phyloP scores from a whole-genome alignment of 2,329 filamentous ascomycete genomes.

The Cordyceps pruinosa region DNA sequence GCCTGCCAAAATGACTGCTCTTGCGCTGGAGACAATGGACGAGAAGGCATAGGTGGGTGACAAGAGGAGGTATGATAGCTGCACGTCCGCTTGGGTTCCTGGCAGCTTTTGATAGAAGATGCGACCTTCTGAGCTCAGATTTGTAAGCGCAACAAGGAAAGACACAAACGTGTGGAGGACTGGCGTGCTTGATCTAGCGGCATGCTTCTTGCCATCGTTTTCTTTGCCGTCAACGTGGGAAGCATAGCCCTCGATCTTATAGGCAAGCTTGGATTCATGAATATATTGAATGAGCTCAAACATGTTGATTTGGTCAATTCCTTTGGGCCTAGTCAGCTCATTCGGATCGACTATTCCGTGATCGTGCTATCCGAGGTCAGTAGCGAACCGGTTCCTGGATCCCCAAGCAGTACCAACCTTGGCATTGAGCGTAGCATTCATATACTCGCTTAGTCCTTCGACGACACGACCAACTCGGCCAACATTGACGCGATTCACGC shows the following conservation, averaged over 20 bases:
- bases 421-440: constrained; percentile 45
- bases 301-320: constrained; percentile 90
- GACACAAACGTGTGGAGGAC: constrained; percentile 50
- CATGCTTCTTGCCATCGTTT: constrained; percentile 22
- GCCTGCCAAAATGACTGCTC: constrained; percentile 83
- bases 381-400: neutral
- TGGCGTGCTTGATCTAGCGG: constrained; percentile 30
- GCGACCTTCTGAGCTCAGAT: constrained; percentile 66
- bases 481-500: constrained; percentile 85
- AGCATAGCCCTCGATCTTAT: constrained; percentile 89
- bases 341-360: constrained; percentile 67
- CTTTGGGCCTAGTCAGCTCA: constrained; percentile 71
- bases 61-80: constrained; percentile 77
- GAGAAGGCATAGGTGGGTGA: constrained; percentile 89
- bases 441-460: constrained; percentile 66
- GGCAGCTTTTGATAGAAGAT: constrained; percentile 54
- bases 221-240: constrained; percentile 50
- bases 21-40: constrained; percentile 74
- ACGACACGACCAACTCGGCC: constrained; percentile 80
- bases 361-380: constrained; percentile 23
- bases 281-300: constrained; percentile 84
- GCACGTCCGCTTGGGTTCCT: constrained; percentile 38
- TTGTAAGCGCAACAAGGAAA: constrained; percentile 76
- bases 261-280: constrained; percentile 83
- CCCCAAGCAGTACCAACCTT: constrained; percentile 34